Base-by-base conservation (phyloP, 805 yeast genomes). In the Alloascoidea hylecoeti region DNA sequence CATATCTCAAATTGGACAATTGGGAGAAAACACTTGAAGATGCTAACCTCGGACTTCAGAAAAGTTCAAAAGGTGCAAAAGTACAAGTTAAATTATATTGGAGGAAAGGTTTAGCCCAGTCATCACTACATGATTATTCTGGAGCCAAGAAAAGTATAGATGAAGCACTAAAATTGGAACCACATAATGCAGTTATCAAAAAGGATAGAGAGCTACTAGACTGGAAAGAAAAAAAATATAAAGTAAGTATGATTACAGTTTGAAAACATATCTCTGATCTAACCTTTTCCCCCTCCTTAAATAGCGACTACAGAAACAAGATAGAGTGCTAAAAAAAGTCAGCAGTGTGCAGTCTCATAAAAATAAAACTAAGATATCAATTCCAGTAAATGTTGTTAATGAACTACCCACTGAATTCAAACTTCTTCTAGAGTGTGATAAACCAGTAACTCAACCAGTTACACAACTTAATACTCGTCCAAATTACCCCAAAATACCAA, bases 1-100 rank as follows among this genome's bases (percentile, higher is more conserved):
- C 83, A n/a, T 64, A 68, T 43, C 50, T 78, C 33, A 73, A 75
- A 40, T 50, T 74, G 3, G 47, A 57, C 4, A 64, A 67, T 19
- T 75, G 68, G 64, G 46, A 52, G 2, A 55, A 66, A 14, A 82
- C 78, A 2, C 47, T 68, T 2, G 50, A 53, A 15, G 75, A 70
- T 41, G 68, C 81, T 42, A 18, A 33, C 37, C 27, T 17, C 30
- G 9, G 4, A 6, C 17, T 16, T 16, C 5, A 15, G 28, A 30
- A 33, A 18, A n/a, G 17, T 32, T 35, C 15, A 18, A n/a, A 2
- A 23, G n/a, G n/a, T 23, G n/a, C 9, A 23, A 23, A 23, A 23
- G 30, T 23, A 9, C n/a, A 9, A n/a, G 30, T 23, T 9, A 23
- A 23, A 23, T 23, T 23, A n/a, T 23, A 23, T n/a, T 23, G 30